Evolutionary conservation across 176 grass and related monocot species (phyloP).

Genomic region (Hsuehochloa calcarea): DNA sequence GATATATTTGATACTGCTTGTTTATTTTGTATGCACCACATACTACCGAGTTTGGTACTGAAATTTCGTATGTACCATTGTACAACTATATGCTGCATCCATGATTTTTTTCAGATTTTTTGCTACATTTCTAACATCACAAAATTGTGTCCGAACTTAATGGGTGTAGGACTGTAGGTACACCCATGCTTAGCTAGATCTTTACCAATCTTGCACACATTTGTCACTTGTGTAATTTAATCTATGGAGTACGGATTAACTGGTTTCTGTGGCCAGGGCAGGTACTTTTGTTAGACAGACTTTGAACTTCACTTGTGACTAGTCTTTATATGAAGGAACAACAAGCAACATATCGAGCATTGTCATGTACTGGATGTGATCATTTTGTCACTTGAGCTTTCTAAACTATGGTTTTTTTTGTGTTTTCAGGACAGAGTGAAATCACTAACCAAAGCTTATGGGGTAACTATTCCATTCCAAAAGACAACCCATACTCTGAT

Average conservation of each 20-base stretch:
- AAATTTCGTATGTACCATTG: too few species aligned
- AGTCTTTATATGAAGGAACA: neutral
- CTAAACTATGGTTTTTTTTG: neutral
- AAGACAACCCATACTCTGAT: slow-evolving; percentile 73
- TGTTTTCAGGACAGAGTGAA: slow-evolving; percentile 17
- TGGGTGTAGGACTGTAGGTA: too few species aligned
- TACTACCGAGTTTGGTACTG: too few species aligned
- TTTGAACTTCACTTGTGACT: neutral
- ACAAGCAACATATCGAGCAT: neutral
- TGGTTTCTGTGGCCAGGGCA: neutral
- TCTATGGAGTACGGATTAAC: neutral
- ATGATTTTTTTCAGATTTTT: too few species aligned
- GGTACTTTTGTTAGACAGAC: neutral
- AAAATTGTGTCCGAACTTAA: too few species aligned
- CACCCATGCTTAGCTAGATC: too few species aligned
- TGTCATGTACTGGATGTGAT: neutral
- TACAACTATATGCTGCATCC: too few species aligned
- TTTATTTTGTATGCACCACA: too few species aligned
- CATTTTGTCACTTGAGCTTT: neutral
- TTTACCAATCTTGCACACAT: neutral
- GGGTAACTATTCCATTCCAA: slow-evolving; percentile 89
- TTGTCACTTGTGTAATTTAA: neutral
- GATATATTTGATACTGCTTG: too few species aligned
- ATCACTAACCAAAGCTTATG: slow-evolving; percentile 62
- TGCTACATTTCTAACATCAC: too few species aligned